These are phyloP conservation scores for Xylariaceae sp. DNA, from an alignment of 2,329 filamentous ascomycete genomes.

Conservation along the genomic window DNA sequence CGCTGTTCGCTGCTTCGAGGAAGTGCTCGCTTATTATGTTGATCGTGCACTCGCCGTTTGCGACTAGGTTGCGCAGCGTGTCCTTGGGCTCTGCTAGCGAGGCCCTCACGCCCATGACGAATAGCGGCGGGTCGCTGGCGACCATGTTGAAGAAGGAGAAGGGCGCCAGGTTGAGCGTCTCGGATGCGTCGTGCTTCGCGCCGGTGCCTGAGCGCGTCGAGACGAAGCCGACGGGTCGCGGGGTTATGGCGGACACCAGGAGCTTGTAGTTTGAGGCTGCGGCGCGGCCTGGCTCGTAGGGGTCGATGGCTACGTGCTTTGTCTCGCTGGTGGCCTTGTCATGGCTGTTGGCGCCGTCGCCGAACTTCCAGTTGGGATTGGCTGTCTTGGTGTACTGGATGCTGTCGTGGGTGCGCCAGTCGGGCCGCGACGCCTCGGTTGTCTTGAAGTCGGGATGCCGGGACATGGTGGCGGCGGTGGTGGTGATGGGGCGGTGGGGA, in stretches of 20 bases:
- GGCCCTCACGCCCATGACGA: no score
- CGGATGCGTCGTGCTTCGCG: conserved; percentile 49
- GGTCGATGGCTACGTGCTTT: conserved; percentile 73
- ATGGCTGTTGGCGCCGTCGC: conserved; percentile 59
- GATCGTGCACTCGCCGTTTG: conserved; percentile 71
- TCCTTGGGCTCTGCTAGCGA: no score
- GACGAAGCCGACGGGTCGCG: conserved; percentile 71
- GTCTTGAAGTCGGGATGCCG: conserved; percentile 71
- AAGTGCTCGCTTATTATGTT: conserved; percentile 85
- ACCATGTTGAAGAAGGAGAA: conserved; percentile 85
- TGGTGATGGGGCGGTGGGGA: conserved; percentile 1
- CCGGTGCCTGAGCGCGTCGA: conserved; percentile 44
- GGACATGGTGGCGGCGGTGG: conserved; percentile 22
- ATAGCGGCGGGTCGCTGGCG: conserved; percentile 66
- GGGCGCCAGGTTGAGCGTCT: conserved; percentile 69
- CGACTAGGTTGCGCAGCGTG: conserved; percentile 67
- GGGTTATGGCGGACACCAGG: conserved; percentile 76
- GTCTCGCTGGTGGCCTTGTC: conserved; percentile 30
- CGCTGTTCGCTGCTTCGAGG: conserved; percentile 82
- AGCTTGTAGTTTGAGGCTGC: conserved; percentile 82
- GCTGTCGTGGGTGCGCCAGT: conserved; percentile 47
- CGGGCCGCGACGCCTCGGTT: conserved; percentile 62
- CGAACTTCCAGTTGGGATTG: conserved; percentile 62
- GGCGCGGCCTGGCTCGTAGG: conserved; percentile 65
- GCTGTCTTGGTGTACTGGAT: conserved; percentile 60